phyloP scores from a whole-genome alignment of 768 basidiomycete species.

The Lentinula sp. region DNA sequence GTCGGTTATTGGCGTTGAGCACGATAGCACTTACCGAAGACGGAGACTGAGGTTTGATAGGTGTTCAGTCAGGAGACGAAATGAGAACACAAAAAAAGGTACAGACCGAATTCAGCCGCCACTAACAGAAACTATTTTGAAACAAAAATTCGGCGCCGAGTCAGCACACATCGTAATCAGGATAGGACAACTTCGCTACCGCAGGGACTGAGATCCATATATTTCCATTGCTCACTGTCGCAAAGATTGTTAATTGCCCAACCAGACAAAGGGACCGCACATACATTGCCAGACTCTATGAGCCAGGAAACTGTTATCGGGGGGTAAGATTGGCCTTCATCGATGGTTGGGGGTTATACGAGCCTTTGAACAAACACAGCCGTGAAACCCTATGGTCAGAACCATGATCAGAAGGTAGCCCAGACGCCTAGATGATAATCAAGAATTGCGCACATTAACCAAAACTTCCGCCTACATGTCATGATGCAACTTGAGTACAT shows the following conservation, averaged over 20 bases:
- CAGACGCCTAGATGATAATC: background rate
- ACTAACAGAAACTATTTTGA: conserved; percentile 23
- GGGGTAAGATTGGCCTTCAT: background rate
- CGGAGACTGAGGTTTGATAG: conserved; percentile 15
- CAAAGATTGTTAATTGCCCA: background rate
- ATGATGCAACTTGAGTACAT: background rate
- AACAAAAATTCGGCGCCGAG: background rate
- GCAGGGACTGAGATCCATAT: conserved; percentile 23
- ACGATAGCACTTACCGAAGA: conserved; percentile 10
- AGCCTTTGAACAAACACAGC: conserved; percentile 46
- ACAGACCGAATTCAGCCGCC: conserved; percentile 34
- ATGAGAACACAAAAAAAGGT: background rate
- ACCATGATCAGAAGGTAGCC: background rate
- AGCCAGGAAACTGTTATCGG: background rate
- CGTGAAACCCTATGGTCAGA: conserved; percentile 29
- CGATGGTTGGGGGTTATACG: background rate
- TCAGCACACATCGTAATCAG: too few species aligned
- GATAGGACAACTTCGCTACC: conserved; percentile 16
- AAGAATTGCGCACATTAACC: conserved; percentile 31
- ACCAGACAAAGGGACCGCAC: conserved; percentile 10
- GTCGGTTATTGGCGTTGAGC: background rate
- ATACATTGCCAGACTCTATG: conserved; percentile 35
- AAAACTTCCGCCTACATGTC: conserved; percentile 35
- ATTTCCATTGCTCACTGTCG: conserved; percentile 35
- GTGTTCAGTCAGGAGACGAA: background rate